Base-by-base conservation (phyloP, 805 yeast genomes). In the Suhomyces faveliae region DNA sequence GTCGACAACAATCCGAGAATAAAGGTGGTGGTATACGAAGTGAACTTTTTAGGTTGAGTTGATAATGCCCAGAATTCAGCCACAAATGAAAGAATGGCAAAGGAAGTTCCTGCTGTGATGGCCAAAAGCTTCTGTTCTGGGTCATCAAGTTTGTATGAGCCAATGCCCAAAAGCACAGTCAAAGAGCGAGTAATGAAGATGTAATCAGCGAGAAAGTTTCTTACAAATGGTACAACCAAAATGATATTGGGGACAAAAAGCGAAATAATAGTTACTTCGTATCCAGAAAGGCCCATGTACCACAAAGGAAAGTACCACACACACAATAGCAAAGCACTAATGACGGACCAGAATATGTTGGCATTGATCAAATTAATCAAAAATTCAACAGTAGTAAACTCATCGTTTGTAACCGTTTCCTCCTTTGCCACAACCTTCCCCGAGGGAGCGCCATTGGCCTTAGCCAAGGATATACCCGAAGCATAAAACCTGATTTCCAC, bases 281-380 rank as follows among this genome's bases (percentile, higher is more conserved):
- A 91, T 3, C 99, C 99, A 1, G 96, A 87, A 40, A 94, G 85
- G 5, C 97, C 98, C 97, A 94, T 90, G 62, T 87, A 80, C 99
- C 99, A 94, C 52, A 94, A 74, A 9, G 99, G 99, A 76, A 94
- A 94, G 71, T 88, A 89, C 99, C 99, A 94, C 43, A 94, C 83
- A 60, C 94, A 83, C 48, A 94, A 78, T 39, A 89, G 85, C 50
- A 94, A 72, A 0, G 96, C 81, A 3, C 98, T 87, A 38, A 82
- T 53, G 19, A 84, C 83, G 0, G 97, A 77, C 97, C 97, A 94
- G 64, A 88, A 89, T 47, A 89, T 74, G 61, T 81, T 84, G 3
- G 92, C 77, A 62, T 91, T 90, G 59, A 80, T 61, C 12, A 76
- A 62, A 58, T 80, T 77, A 40, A 73, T 62, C 2, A 73, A 20